A percentile compares a stretch with the other conserved stretches of the same genome.
phyloP scores from a whole-genome alignment of 2,329 filamentous ascomycete species.

The Xylariaceae sp. region DNA sequence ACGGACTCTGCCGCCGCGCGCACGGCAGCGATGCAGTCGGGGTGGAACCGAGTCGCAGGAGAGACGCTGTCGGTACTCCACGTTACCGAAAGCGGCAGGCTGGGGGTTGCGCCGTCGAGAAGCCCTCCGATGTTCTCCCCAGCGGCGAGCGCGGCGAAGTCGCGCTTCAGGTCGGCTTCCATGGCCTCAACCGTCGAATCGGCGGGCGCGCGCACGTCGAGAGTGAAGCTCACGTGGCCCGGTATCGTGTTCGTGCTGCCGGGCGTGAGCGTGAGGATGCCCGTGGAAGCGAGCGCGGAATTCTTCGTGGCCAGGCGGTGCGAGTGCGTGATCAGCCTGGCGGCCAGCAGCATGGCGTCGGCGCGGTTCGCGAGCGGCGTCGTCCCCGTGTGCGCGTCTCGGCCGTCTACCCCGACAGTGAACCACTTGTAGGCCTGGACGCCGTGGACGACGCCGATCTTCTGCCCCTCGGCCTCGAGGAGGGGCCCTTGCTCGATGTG shows the following conservation, averaged over 20 bases:
- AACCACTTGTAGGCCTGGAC: constrained; percentile 75
- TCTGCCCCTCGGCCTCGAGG: constrained; percentile 57
- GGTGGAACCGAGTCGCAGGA: constrained; percentile 59
- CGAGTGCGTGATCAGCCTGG: constrained; percentile 61
- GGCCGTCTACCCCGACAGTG: constrained; percentile 58
- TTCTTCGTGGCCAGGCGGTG: constrained; percentile 57
- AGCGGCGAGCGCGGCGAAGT: constrained; percentile 55
- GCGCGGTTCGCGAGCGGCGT: constrained; percentile 61
- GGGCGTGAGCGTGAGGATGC: constrained; percentile 60
- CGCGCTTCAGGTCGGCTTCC: constrained; percentile 48
- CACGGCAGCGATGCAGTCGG: constrained; percentile 62
- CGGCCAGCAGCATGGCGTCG: constrained; percentile 63
- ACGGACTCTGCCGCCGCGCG: constrained; percentile 52
- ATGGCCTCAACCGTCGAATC: constrained; percentile 53
- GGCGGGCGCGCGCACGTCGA: constrained; percentile 58
- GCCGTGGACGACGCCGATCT: constrained; percentile 65
- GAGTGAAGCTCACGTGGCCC: constrained; percentile 58
- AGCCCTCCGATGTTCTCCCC: constrained; percentile 48
- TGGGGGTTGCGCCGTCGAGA: constrained; percentile 28
- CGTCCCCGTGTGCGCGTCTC: constrained; percentile 70
- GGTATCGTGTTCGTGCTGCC: constrained; percentile 72
- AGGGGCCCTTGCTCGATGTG: constrained; percentile 83
- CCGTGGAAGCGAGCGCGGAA: constrained; percentile 61
- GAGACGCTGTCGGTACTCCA: constrained; percentile 59
- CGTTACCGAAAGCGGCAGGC: constrained; percentile 20